Conservation (phyloP, 352 stramenopile genomes). For the Pythium biforme region DNA sequence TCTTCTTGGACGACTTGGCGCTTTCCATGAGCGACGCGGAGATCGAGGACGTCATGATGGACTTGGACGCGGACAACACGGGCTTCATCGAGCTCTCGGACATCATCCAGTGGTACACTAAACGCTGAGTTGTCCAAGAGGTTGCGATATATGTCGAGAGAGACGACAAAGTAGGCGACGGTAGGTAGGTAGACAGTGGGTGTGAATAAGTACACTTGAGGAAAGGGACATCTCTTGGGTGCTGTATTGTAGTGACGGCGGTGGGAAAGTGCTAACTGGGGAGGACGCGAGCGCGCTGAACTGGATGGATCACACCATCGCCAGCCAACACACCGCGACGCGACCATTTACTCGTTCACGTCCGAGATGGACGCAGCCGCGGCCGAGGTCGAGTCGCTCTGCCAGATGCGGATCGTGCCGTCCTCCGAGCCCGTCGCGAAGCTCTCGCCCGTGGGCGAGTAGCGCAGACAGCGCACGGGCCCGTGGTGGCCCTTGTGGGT, state of each 20-base stretch:
- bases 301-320: no score
- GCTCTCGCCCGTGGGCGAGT: slow-evolving; percentile 89
- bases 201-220: no score
- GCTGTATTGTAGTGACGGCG: no score
- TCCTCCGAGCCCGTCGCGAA: slow-evolving; percentile 97
- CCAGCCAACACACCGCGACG: no score
- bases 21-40: slow-evolving; percentile 56
- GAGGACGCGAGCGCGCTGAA: no score
- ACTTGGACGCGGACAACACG: slow-evolving; percentile 70
- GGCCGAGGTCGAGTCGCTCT: slow-evolving; percentile 68
- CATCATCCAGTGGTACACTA: slow-evolving; percentile 84
- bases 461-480: slow-evolving; percentile 96
- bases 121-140: no score
- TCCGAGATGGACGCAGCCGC: slow-evolving; percentile 56
- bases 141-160: no score
- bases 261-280: no score
- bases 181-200: background rate
- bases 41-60: slow-evolving; percentile 63
- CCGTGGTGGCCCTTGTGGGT: slow-evolving; percentile 98
- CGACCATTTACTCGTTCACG: slow-evolving; percentile 23
- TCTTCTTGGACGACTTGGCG: slow-evolving; percentile 62
- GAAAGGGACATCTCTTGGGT: no score
- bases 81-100: slow-evolving; percentile 83
- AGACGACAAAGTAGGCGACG: background rate
- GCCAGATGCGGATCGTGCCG: slow-evolving; percentile 97